Evolutionary conservation across 768 basidiomycete species (phyloP).

Genomic region (Lentinula guzmanii): DNA sequence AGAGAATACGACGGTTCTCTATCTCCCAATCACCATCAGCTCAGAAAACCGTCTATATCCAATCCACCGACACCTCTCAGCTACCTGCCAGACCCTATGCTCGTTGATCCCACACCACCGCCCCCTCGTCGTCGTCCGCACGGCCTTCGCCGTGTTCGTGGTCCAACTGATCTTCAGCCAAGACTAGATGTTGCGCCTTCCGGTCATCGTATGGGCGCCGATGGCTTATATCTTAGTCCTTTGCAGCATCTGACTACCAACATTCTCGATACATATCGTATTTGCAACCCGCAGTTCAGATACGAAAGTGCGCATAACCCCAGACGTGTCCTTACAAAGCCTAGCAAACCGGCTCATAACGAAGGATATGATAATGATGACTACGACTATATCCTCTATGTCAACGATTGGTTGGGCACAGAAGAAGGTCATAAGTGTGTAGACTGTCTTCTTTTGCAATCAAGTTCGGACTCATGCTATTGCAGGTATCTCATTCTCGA

Average conservation of each 20-base stretch:
- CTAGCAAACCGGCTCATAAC: constrained; percentile 92
- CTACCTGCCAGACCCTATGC: constrained; percentile 50
- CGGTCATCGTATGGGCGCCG: constrained; percentile 73
- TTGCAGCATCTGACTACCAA: constrained; percentile 74
- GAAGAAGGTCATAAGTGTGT: constrained; percentile 85
- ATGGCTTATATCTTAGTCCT: constrained; percentile 56
- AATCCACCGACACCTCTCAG: constrained; percentile 71
- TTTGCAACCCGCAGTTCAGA: constrained; percentile 92
- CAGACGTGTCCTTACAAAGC: constrained; percentile 93
- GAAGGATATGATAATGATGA: constrained; percentile 99
- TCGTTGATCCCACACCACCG: constrained; percentile 47
- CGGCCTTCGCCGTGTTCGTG: constrained; percentile 77
- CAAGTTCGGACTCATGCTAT: constrained; percentile 32
- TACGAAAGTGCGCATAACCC: constrained; percentile 96
- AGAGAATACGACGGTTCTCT: constrained; percentile 45
- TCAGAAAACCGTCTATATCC: constrained; percentile 54
- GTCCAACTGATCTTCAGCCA: constrained; percentile 72
- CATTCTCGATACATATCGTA: constrained; percentile 85
- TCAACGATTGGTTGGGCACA: constrained; percentile 94
- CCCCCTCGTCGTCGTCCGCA: constrained; percentile 61
- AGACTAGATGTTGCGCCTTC: constrained; percentile 54
- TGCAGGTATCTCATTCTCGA: constrained; percentile 84
- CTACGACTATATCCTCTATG: constrained; percentile 98
- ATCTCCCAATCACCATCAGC: constrained; percentile 54
- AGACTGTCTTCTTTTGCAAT: constrained; percentile 33